These are phyloP conservation scores for Salvia splendens DNA, from an alignment of 257 asterid genomes.

Conservation along the genomic window DNA sequence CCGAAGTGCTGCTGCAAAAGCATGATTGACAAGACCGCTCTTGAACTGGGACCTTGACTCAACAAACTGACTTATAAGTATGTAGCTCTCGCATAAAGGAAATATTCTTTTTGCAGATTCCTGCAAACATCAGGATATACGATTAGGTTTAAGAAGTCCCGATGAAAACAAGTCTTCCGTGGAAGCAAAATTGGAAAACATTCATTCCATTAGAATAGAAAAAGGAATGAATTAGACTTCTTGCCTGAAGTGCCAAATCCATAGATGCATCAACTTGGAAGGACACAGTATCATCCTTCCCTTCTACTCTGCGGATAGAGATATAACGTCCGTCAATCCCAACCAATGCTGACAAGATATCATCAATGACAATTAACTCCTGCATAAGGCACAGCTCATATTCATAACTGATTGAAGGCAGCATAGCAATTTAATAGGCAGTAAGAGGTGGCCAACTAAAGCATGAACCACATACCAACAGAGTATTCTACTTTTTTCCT, in stretches of 20 bases:
- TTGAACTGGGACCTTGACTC: constrained; percentile 92
- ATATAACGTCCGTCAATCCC: constrained; percentile 92
- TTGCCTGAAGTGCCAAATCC: constrained; percentile 95
- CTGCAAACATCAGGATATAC: constrained; percentile 47
- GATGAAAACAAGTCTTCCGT: constrained; percentile 7
- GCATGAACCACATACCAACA: constrained; percentile 22
- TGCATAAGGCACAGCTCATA: constrained; percentile 36
- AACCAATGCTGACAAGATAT: constrained; percentile 72
- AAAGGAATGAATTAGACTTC: constrained; percentile 18
- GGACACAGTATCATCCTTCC: constrained; percentile 55
- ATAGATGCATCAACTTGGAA: constrained; percentile 87
- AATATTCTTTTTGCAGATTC: constrained; percentile 85
- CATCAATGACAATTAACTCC: constrained; percentile 92
- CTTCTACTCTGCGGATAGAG: constrained; percentile 61
- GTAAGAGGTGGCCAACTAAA: constrained; percentile 18
- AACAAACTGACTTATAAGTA: constrained; percentile 75
- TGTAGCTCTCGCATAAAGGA: constrained; percentile 85
- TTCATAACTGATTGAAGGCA: constrained; percentile 19
- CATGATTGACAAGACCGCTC: constrained; percentile 92
- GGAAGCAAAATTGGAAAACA: constrained; percentile 5
- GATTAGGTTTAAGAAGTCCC: constrained; percentile 13
- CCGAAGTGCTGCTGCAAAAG: constrained; percentile 94
- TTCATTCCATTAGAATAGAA: constrained; percentile 14
- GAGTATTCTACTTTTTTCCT: background rate
- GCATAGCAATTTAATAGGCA: constrained; percentile 1